A percentile compares a stretch with the other conserved stretches of the same genome.
Evolutionary conservation across 345 rosid species (phyloP).

Genomic region (Camelina laxa): DNA sequence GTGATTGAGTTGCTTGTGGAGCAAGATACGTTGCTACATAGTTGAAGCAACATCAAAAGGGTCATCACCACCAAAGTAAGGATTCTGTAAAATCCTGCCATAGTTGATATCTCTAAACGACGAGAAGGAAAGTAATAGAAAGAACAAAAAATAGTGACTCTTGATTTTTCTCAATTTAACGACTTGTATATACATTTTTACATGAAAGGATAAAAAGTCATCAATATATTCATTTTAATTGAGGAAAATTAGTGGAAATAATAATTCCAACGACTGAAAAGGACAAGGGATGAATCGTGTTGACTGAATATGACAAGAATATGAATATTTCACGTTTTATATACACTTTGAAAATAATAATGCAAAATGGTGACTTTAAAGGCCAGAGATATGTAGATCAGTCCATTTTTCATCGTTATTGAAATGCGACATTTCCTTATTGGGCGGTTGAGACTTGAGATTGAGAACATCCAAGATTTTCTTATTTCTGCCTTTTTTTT

Average conservation of each 20-base stretch:
- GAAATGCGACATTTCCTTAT: conserved; percentile 1
- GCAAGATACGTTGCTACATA: conserved; percentile 39
- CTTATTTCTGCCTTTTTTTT: no score
- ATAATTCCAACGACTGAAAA: neutral
- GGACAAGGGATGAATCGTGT: neutral
- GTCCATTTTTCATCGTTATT: neutral
- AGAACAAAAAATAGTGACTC: conserved; percentile 18
- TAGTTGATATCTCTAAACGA: neutral
- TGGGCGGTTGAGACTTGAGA: conserved; percentile 1
- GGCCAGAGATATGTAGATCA: conserved; percentile 11
- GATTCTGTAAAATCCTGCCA: conserved; percentile 3
- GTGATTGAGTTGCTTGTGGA: conserved; percentile 45
- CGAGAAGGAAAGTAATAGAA: neutral
- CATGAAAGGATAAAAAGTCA: neutral
- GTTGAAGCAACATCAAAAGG: conserved; percentile 34
- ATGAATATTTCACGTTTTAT: conserved; percentile 30
- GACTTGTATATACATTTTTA: neutral
- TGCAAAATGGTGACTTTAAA: conserved; percentile 8
- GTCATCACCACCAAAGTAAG: conserved; percentile 2
- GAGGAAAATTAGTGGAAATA: neutral
- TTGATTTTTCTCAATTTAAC: neutral
- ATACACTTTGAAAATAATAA: neutral
- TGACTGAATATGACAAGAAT: neutral
- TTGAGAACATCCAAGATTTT: neutral
- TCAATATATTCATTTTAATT: neutral